Percentiles rank a stretch among this genome's conserved stretches.
phyloP scores from a whole-genome alignment of 2,329 filamentous ascomycete genomes.

The Neofusicoccum laricinum region DNA sequence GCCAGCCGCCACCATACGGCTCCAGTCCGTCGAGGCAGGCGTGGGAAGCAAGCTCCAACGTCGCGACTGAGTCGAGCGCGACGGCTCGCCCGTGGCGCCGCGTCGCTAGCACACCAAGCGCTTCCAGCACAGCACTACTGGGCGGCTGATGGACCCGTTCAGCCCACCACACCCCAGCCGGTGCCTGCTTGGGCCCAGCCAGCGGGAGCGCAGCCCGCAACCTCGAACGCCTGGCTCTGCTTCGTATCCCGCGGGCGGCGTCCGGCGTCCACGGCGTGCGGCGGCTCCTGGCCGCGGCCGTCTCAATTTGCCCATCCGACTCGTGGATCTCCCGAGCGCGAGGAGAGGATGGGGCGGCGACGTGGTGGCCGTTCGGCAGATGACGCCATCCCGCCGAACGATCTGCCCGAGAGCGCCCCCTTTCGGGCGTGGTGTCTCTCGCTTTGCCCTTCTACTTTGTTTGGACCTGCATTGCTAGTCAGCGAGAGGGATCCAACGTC shows the following conservation, averaged over 20 bases:
- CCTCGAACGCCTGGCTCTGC: conserved; percentile 2
- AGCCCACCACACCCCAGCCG: neutral
- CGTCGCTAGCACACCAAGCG: neutral
- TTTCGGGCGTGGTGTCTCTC: neutral
- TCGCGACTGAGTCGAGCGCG: neutral
- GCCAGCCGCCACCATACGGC: conserved; percentile 4
- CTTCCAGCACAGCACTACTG: neutral
- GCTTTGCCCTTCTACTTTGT: neutral
- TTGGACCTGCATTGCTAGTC: neutral
- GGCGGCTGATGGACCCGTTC: neutral
- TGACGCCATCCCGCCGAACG: conserved; percentile 13
- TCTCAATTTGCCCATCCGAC: neutral
- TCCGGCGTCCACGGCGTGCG: neutral
- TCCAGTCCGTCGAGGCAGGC: neutral
- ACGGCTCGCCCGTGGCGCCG: neutral
- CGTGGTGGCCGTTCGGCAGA: conserved; percentile 1
- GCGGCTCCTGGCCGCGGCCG: neutral
- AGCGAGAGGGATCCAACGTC: neutral
- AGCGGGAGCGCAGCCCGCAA: neutral
- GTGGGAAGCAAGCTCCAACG: conserved; percentile 2
- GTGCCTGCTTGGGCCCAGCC: neutral
- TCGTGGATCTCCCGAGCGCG: conserved; percentile 9
- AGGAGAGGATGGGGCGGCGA: neutral
- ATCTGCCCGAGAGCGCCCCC: neutral
- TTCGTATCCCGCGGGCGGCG: neutral